phyloP scores from a whole-genome alignment of 2,329 filamentous ascomycete genomes.

The Fusarium camptoceras region DNA sequence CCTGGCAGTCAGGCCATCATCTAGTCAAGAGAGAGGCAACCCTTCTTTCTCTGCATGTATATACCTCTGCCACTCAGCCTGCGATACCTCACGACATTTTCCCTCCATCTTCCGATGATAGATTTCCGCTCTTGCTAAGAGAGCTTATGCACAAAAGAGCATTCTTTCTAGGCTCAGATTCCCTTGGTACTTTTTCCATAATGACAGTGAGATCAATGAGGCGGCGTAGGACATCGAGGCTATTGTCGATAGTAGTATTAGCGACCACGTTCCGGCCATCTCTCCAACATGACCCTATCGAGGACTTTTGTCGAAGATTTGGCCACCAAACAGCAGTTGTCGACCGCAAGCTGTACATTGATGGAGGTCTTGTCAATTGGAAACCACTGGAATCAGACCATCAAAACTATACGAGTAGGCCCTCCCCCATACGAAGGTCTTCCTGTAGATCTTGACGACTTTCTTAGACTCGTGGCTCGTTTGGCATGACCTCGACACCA shows the following conservation, averaged over 20 bases:
- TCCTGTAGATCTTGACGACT: not conserved
- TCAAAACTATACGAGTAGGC: constrained; percentile 1
- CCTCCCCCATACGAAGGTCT: too few relatives aligned
- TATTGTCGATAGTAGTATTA: not conserved
- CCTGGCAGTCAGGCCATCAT: not conserved
- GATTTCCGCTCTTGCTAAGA: too few relatives aligned
- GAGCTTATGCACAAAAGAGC: not conserved
- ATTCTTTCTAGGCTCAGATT: not conserved
- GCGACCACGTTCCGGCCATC: not conserved
- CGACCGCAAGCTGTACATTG: constrained; percentile 2
- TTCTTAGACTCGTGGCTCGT: not conserved
- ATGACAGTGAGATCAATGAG: not conserved
- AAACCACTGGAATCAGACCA: not conserved
- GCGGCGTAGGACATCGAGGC: rapidly evolving
- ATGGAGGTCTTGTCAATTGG: constrained; percentile 4
- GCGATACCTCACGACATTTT: not conserved
- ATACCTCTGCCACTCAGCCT: not conserved
- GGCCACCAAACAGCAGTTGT: constrained; percentile 5
- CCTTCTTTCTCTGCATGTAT: not conserved
- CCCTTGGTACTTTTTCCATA: rapidly evolving
- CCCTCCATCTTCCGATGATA: too few relatives aligned
- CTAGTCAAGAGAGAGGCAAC: not conserved
- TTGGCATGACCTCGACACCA: constrained; percentile 4
- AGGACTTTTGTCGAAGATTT: constrained; percentile 3
- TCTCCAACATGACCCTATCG: not conserved